phyloP scores from a whole-genome alignment of 371 early-diverging fungal species.

The Capillidium rhysosporum region DNA sequence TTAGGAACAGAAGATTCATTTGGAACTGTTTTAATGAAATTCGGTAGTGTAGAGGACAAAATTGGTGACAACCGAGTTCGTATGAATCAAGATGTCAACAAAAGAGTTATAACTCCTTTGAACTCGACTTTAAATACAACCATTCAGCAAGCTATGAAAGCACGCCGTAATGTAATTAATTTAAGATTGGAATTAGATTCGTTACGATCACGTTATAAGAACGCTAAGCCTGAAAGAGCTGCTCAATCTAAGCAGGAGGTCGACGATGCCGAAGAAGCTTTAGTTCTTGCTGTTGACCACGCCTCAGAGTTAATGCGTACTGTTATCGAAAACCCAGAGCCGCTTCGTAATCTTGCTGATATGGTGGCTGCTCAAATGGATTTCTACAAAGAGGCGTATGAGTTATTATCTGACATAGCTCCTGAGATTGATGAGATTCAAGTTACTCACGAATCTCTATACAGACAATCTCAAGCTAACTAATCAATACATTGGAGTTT shows the following conservation, averaged over 20 bases:
- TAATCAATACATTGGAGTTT: too few species aligned
- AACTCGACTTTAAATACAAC: slow-evolving; percentile 39
- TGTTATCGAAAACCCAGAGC: slow-evolving; percentile 75
- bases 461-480: slow-evolving; percentile 16
- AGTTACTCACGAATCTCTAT: slow-evolving; percentile 71
- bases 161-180: slow-evolving; percentile 55
- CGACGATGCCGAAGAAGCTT: slow-evolving; percentile 77
- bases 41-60: slow-evolving; percentile 55
- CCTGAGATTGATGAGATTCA: slow-evolving; percentile 86
- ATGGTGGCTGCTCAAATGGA: slow-evolving; percentile 66
- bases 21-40: slow-evolving; percentile 61
- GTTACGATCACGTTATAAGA: slow-evolving; percentile 50
- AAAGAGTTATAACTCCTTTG: slow-evolving; percentile 56
- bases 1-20: slow-evolving; percentile 57
- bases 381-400: slow-evolving; percentile 67
- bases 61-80: slow-evolving; percentile 54
- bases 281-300: slow-evolving; percentile 79
- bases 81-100: slow-evolving; percentile 42
- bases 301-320: slow-evolving; percentile 76
- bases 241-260: slow-evolving; percentile 50
- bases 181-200: slow-evolving; percentile 68
- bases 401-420: slow-evolving; percentile 48
- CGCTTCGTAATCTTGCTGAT: slow-evolving; percentile 60
- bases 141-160: slow-evolving; percentile 61
- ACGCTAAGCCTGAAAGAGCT: slow-evolving; percentile 35